Evolutionary conservation across 768 basidiomycete genomes (phyloP), one percentile per base, ranked within the genome.

Genomic region (Mycena albidolilacea): DNA sequence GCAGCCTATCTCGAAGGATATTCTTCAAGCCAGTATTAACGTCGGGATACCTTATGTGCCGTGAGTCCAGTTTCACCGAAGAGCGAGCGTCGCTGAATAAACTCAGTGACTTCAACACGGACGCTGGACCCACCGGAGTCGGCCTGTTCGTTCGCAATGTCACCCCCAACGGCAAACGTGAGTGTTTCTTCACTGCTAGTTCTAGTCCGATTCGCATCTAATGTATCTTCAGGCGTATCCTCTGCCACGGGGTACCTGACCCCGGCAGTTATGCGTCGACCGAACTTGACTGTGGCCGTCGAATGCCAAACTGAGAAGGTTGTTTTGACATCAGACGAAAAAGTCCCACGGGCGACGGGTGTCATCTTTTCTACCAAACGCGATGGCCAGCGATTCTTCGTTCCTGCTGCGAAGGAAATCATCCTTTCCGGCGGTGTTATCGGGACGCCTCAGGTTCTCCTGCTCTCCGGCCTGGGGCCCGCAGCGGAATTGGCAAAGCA

Each of bases 391-490:
- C 57, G 57, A 19, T 59, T 59, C 57, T 39, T 19, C 57, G 43
- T 62, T 17, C 21, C 43, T 11, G 61, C 38, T 10, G 9, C 61
- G 5, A 30, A 21, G 17, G 61, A 62, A 69, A 50, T 69, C 21
- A 62, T 69, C 30, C 67, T 69, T 10, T 69, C 67, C 2, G 60
- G 59, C 17, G 69, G 69, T 11, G 8, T 61, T 15, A 43, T 70
- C 6, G 69, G 69, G 1, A 70, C 69, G 11, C 69, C 69, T 9
- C 69, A 70, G 35, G 17, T 70, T 52, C 52, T 70, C 52, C 57
- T 62, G 54, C 69, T 70, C 14, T 70, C 69, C 2, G 69, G 69
- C 5, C 57, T 70, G 19, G 69, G 67, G 19, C 69, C 69, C 5
- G 41, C 39, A 6, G 23, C 54, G 0, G 50, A 70, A 14, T 61